Evolutionary conservation across 768 basidiomycete species (phyloP).

Genomic region (Chiua virens): DNA sequence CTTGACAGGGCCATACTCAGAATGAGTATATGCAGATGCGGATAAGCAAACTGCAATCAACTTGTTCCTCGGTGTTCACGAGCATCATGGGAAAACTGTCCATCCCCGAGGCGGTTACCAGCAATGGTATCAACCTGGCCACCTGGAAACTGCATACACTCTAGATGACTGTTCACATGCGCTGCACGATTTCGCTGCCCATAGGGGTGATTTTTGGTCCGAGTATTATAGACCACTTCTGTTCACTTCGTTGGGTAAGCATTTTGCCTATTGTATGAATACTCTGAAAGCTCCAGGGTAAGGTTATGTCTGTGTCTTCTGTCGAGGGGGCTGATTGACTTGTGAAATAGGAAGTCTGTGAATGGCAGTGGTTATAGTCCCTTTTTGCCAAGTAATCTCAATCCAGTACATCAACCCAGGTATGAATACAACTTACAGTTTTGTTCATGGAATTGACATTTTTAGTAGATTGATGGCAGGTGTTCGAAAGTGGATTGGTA

Average conservation of each 20-base stretch:
- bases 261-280: slow-evolving; percentile 93
- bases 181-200: slow-evolving; percentile 58
- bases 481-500: slow-evolving; percentile 74
- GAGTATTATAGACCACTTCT: slow-evolving; percentile 86
- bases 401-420: slow-evolving; percentile 38
- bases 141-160: slow-evolving; percentile 68
- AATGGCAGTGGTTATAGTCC: slow-evolving; percentile 72
- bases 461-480: slow-evolving; percentile 67
- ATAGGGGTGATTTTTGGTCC: slow-evolving; percentile 76
- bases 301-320: slow-evolving; percentile 16
- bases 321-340: not conserved
- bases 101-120: slow-evolving; percentile 71
- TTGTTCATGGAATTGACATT: slow-evolving; percentile 19
- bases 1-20: not conserved
- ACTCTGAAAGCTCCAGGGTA: slow-evolving; percentile 82
- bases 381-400: slow-evolving; percentile 61
- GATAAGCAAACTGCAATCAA: slow-evolving; percentile 98
- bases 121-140: slow-evolving; percentile 78
- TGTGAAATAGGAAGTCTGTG: slow-evolving; percentile 60
- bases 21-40: slow-evolving; percentile 55
- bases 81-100: slow-evolving; percentile 49
- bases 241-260: slow-evolving; percentile 83
- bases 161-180: slow-evolving; percentile 63
- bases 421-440: slow-evolving; percentile 18
- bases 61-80: slow-evolving; percentile 84